Base-by-base conservation (phyloP, 306 rosid species). In the Arachis hypogaea region DNA sequence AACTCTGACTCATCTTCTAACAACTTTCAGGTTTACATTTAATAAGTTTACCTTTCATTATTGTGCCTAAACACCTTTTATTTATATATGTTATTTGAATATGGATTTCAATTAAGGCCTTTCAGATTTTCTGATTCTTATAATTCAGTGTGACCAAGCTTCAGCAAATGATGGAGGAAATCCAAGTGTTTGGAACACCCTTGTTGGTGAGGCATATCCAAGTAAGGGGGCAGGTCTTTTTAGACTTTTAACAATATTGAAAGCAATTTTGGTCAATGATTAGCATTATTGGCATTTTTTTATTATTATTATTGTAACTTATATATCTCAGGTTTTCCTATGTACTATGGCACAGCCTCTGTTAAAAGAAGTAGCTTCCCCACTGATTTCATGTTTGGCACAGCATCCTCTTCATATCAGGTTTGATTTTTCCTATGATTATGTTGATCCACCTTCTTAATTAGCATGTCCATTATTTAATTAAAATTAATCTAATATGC, bases 381-480 rank as follows among this genome's bases (percentile, higher is more conserved):
- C 16, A 18, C 58, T 5, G 16, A 52, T 52, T 52, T 52, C 58
- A 14, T 52, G 29, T 52, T 52, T 52, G 58, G 58, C 9, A 11
- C 29, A 52, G 7, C 58, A 52, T 52, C 58, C 29, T 52, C 58
- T 52, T 52, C 58, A 52, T 52, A 52, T 52, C 58, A 52, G 58
- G 58, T 52, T n/a, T 14, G 6, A 52, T 14, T n/a, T 52, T 0
- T 14, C 2, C 2, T 52, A 11, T 50, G 56, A 52, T 52, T 52
- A 52, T 22, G 28, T 52, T 50, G 11, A 50, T 50, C 56, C 56
- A 50, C 18, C 38, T 33, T 2, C 38, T 33, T 33, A 33, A 33
- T 50, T 11, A 50, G 18, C 56, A 12, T 50, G 56, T 11, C 16
- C 11, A 46, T 46, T 8, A 46, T 46, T 46, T 46, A 9, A 46